Percentiles rank a stretch among this genome's conserved stretches.
These are phyloP conservation scores for Coniochaeta sp. DNA, from an alignment of 2,329 filamentous ascomycete genomes.

Conservation along the genomic window DNA sequence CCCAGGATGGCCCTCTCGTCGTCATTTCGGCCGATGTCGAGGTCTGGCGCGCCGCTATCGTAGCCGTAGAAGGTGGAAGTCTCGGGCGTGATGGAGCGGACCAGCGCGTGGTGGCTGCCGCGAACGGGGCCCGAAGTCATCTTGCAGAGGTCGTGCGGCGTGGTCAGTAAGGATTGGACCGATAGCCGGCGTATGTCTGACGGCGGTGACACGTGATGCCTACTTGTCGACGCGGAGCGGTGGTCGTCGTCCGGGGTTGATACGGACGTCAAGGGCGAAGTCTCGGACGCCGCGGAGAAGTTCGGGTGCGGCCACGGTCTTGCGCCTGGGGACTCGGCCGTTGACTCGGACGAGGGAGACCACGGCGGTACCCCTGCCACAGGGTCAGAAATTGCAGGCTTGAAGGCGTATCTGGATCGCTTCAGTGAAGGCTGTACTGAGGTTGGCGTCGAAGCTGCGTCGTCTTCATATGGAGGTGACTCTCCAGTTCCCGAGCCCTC, in stretches of 20 bases:
- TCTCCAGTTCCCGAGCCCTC: neutral
- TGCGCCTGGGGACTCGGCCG: neutral
- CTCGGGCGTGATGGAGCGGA: constrained; percentile 10
- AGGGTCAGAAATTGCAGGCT: neutral
- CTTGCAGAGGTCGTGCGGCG: neutral
- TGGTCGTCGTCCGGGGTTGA: neutral
- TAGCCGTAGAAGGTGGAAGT: constrained; percentile 56
- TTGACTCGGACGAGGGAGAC: neutral
- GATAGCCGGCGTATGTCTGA: neutral
- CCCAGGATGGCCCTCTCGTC: constrained; percentile 58
- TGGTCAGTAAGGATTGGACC: neutral
- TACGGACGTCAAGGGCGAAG: neutral
- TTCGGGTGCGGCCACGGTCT: neutral
- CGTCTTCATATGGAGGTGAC: neutral
- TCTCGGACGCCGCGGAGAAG: neutral
- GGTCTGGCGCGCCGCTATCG: constrained; percentile 62
- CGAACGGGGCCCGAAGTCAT: neutral
- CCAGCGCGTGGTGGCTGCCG: neutral
- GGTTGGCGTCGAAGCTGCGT: neutral
- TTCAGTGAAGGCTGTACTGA: neutral
- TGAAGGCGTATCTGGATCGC: neutral
- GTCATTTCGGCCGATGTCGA: constrained; percentile 65
- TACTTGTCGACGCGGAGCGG: neutral
- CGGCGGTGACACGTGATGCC: neutral
- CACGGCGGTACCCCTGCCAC: neutral